Evolutionary conservation across 2,329 filamentous ascomycete genomes (phyloP).

Genomic region (Triangularia setosa): DNA sequence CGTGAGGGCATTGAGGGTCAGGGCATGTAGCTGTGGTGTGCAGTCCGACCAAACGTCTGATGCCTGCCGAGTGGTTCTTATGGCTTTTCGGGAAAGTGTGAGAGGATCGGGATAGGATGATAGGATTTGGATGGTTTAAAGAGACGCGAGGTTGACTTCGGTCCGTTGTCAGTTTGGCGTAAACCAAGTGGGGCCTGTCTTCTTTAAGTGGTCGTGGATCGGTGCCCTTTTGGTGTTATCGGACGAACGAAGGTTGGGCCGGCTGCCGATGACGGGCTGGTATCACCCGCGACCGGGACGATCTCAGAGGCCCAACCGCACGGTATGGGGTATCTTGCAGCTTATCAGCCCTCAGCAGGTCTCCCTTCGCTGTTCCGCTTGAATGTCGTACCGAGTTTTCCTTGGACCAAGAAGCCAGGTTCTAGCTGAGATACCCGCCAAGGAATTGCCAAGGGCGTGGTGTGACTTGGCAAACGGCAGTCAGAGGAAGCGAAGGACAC

Average conservation of each 20-base stretch:
- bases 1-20: constrained; percentile 15
- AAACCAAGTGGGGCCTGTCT: neutral
- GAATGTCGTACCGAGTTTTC: constrained; percentile 10
- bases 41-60: neutral
- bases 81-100: neutral
- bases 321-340: neutral
- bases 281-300: neutral
- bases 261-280: constrained; percentile 3
- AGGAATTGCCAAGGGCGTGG: constrained; percentile 15
- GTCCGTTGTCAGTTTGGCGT: constrained; percentile 1
- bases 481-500: constrained; percentile 2
- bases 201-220: constrained; percentile 1
- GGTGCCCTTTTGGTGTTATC: neutral
- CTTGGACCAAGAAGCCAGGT: constrained; percentile 1
- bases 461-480: constrained; percentile 21
- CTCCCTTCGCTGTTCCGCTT: neutral
- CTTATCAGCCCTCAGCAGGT: neutral
- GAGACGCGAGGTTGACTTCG: neutral
- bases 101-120: neutral
- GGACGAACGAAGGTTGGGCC: neutral
- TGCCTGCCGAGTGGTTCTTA: neutral
- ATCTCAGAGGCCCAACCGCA: neutral
- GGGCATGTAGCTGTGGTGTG: neutral
- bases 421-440: constrained; percentile 8
- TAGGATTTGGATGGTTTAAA: neutral